phyloP scores from a whole-genome alignment of 139 green algal species.

The Chlorella ohadii region DNA sequence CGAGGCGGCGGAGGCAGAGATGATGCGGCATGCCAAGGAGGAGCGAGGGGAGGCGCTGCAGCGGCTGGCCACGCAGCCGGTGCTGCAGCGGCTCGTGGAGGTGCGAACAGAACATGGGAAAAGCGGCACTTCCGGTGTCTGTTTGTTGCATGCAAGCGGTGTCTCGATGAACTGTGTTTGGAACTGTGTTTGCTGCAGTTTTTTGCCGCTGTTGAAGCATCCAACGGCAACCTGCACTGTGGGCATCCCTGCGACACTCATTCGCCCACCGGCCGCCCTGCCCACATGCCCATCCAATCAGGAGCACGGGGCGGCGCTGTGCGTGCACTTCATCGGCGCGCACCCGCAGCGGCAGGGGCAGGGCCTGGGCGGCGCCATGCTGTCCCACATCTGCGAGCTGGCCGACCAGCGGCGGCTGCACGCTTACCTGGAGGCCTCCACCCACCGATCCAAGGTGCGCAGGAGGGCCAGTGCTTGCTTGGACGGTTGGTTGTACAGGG shows the following conservation, averaged over 20 bases:
- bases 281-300: background rate
- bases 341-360: conserved; percentile 1
- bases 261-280: background rate
- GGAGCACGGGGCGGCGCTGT: conserved; percentile 13
- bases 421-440: background rate
- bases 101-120: background rate
- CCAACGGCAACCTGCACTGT: too few relatives aligned
- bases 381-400: background rate
- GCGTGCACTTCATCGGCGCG: conserved; percentile 8
- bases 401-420: background rate
- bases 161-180: too few relatives aligned
- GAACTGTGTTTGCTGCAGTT: too few relatives aligned
- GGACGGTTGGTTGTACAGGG: too few relatives aligned
- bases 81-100: background rate
- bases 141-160: too few relatives aligned
- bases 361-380: conserved; percentile 6
- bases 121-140: too few relatives aligned
- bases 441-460: background rate
- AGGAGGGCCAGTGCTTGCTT: background rate
- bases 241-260: too few relatives aligned
- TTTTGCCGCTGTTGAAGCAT: too few relatives aligned
- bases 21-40: background rate
- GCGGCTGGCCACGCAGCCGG: background rate
- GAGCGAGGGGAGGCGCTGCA: background rate
- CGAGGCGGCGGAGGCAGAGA: background rate